These are phyloP conservation scores for Lasiodiplodia hormozganensis DNA, from an alignment of 2,329 filamentous ascomycete genomes.

Conservation along the genomic window DNA sequence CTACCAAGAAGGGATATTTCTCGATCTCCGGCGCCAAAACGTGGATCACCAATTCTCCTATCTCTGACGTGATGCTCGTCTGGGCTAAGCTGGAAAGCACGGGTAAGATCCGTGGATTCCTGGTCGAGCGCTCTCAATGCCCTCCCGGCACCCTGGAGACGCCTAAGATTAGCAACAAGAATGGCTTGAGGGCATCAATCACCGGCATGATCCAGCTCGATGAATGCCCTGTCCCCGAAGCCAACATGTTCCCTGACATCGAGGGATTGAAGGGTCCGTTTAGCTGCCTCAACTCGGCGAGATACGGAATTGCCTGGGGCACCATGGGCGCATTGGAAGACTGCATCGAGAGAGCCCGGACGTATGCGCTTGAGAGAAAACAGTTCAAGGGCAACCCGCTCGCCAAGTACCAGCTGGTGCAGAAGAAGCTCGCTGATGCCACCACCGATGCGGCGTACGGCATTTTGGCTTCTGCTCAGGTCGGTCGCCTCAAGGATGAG, in stretches of 20 bases:
- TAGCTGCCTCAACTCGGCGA: conserved; percentile 89
- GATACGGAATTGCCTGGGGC: conserved; percentile 92
- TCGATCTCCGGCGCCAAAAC: conserved; percentile 84
- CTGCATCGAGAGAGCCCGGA: conserved; percentile 78
- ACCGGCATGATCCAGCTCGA: conserved; percentile 99
- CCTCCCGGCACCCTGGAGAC: conserved; percentile 90
- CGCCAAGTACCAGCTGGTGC: conserved; percentile 93
- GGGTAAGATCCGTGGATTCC: conserved; percentile 92
- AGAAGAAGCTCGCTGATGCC: conserved; percentile 97
- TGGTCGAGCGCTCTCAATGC: conserved; percentile 84
- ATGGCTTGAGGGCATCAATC: conserved; percentile 87
- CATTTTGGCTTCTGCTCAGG: conserved; percentile 87
- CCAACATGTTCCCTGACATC: conserved; percentile 92
- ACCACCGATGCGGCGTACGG: conserved; percentile 90
- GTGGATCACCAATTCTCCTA: conserved; percentile 95
- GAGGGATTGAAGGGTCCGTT: conserved; percentile 91
- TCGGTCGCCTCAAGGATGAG: conserved; percentile 90
- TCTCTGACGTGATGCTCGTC: conserved; percentile 81
- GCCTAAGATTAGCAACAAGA: conserved; percentile 93
- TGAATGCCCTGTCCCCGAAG: conserved; percentile 82
- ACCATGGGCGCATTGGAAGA: conserved; percentile 95
- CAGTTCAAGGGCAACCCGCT: conserved; percentile 97
- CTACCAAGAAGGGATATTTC: conserved; percentile 82
- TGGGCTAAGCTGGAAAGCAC: conserved; percentile 94
- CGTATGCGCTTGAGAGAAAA: conserved; percentile 89